Conservation (phyloP, 2,329 filamentous ascomycete species). For the Colletotrichum tabaci region DNA sequence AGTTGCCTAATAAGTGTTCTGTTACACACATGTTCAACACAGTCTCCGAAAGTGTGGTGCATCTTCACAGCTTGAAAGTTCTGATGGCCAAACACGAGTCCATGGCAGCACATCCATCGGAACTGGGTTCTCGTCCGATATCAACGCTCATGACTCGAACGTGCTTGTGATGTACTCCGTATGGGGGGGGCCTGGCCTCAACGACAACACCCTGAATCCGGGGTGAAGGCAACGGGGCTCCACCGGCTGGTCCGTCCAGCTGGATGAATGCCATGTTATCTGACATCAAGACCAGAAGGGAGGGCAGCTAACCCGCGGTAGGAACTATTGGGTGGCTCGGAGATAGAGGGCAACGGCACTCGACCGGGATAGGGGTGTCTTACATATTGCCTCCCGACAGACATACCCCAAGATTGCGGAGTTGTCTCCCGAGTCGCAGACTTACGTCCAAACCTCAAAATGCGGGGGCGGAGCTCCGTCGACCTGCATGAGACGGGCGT, state of each 20-base stretch:
- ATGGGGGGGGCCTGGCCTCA: too few relatives aligned
- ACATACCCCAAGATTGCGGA: slow-evolving; percentile 21
- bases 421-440: neutral
- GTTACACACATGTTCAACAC: neutral
- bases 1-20: neutral
- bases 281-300: too few relatives aligned
- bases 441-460: slow-evolving; percentile 11
- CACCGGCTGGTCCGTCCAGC: slow-evolving; percentile 1
- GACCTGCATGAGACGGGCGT: slow-evolving; percentile 8
- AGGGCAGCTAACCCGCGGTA: too few relatives aligned
- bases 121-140: neutral
- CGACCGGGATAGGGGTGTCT: slow-evolving; percentile 6
- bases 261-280: neutral
- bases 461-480: slow-evolving; percentile 38
- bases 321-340: neutral
- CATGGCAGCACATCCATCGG: neutral
- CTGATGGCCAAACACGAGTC: neutral
- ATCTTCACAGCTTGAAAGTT: neutral
- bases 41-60: neutral
- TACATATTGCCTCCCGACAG: neutral
- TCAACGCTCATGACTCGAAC: neutral
- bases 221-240: slow-evolving; percentile 8
- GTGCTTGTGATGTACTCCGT: neutral
- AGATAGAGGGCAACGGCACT: slow-evolving; percentile 10
- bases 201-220: neutral